Percentiles rank a stretch among this genome's conserved stretches.
Evolutionary conservation across 805 yeast species (phyloP).

Genomic region (Saturnispora zaruensis): DNA sequence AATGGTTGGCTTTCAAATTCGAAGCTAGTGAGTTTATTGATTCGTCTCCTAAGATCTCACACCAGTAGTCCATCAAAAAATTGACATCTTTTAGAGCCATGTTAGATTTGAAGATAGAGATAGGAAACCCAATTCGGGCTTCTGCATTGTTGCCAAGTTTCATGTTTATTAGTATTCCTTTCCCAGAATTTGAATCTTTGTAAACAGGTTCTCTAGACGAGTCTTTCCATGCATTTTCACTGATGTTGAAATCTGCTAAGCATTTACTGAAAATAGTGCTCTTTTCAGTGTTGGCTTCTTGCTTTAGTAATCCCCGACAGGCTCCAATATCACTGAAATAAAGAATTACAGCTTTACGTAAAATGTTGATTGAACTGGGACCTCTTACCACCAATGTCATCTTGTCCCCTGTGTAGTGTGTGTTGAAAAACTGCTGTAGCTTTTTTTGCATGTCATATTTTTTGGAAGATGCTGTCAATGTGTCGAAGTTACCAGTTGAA

Average conservation of each 20-base stretch:
- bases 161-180: slow-evolving; percentile 37
- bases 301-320: background rate
- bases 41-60: slow-evolving; percentile 58
- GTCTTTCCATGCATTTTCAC: slow-evolving; percentile 18
- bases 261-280: background rate
- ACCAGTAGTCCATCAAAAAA: slow-evolving; percentile 39
- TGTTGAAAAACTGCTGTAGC: slow-evolving; percentile 33
- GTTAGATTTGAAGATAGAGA: slow-evolving; percentile 4
- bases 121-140: slow-evolving; percentile 27
- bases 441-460: slow-evolving; percentile 30
- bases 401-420: slow-evolving; percentile 37
- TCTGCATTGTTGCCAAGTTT: background rate
- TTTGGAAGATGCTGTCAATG: slow-evolving; percentile 33
- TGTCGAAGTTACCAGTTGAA: slow-evolving; percentile 54
- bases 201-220: slow-evolving; percentile 21
- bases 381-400: slow-evolving; percentile 56
- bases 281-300: background rate
- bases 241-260: slow-evolving; percentile 6
- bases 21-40: slow-evolving; percentile 40
- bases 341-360: slow-evolving; percentile 42
- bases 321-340: slow-evolving; percentile 34
- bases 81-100: slow-evolving; percentile 19
- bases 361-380: slow-evolving; percentile 51
- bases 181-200: slow-evolving; percentile 14
- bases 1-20: slow-evolving; percentile 28